Evolutionary conservation across 2,329 filamentous ascomycete species (phyloP), one percentile per base, ranked within the genome.

Genomic region (Sarocladiaceae sp.): DNA sequence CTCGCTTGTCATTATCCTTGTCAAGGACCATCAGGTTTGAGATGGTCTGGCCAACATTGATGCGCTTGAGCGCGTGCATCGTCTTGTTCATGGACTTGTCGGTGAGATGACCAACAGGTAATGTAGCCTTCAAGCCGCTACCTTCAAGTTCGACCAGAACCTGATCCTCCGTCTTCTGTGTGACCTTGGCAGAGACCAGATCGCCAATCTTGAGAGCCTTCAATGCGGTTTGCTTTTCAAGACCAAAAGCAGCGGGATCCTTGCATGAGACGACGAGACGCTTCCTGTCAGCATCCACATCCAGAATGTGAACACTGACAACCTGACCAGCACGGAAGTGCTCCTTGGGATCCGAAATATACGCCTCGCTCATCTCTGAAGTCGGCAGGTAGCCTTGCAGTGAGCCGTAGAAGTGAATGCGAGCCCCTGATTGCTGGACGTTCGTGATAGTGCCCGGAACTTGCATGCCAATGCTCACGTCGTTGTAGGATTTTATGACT

Each of bases 311-410:
- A 16, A 96, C 86, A 56, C 81, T 94, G 52, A 98, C 84, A 2
- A 95, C 91, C 61, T 98, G 93, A 1, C 93, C 94, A 33, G 82
- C 67, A 27, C 84, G 82, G 69, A 98, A 98, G 64, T 97, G 90
- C 57, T 94, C 82, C 35, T 78, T 80, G 4, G 93, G 89, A 57
- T 96, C 86, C 53, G 85, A 79, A 56, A 98, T 96, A 58, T 85
- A 96, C 10, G 90, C 89, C 61, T 98, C 93, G 60, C 93, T 97
- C 93, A 98, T 98, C 65, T 98, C 91, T 1, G 87, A 87, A 1
- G 95, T 83, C 2, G 93, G 93, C 45, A 98, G 73, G 68, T 94
- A 98, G 7, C 85, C 94, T 51, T 81, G 80, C 16, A 98, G 72
- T 7, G 73, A 67, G 15, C 88, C 88, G 57, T 94, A 98, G 65